phyloP scores from a whole-genome alignment of 305 asterid genomes.

The Fraxinus albicans region DNA sequence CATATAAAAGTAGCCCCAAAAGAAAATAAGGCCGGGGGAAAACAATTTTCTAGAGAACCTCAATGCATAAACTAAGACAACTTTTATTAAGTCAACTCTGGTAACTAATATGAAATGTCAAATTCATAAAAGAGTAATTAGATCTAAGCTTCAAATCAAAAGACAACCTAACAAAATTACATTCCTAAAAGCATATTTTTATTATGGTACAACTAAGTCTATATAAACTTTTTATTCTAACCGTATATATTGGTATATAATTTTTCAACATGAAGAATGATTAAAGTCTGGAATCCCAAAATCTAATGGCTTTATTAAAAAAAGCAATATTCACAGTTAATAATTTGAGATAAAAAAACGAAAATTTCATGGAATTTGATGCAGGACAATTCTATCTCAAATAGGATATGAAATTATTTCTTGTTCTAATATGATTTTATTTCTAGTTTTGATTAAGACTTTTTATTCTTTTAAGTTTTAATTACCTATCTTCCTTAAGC shows the following conservation, averaged over 20 bases:
- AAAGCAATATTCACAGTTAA: not conserved
- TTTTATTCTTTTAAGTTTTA: not conserved
- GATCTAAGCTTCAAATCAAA: not conserved
- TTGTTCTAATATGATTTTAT: not conserved
- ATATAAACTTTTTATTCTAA: not conserved
- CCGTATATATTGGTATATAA: not conserved
- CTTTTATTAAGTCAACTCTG: not conserved
- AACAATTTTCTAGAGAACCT: not conserved
- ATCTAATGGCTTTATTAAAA: not conserved
- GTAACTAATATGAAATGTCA: not conserved
- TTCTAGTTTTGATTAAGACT: not conserved
- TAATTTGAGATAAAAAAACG: not conserved
- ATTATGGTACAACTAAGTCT: not conserved
- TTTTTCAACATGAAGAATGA: not conserved
- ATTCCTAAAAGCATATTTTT: not conserved
- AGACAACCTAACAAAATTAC: not conserved
- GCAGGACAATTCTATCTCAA: not conserved
- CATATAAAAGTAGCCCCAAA: not conserved
- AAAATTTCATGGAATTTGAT: not conserved
- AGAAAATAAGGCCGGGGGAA: not conserved
- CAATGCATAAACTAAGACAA: not conserved
- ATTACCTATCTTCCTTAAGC: not conserved
- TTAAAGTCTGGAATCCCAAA: not conserved
- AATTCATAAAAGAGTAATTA: not conserved
- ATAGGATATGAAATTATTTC: not conserved